Percentiles rank a stretch among this genome's conserved stretches.
Evolutionary conservation across 345 rosid genomes (phyloP).

Genomic region (Combretum micranthum): DNA sequence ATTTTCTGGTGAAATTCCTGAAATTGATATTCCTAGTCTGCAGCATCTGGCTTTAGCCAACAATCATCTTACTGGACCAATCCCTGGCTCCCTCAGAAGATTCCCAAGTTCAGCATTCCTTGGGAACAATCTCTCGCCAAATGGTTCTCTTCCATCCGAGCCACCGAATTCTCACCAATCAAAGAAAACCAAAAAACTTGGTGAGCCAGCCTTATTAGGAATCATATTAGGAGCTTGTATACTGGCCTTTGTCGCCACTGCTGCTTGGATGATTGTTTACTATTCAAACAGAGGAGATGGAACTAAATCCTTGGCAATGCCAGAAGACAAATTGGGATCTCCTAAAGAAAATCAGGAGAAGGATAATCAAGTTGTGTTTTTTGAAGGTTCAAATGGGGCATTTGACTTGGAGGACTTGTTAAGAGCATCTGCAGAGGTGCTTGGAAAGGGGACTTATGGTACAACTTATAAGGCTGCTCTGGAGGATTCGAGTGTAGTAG

Average conservation of each 20-base stretch:
- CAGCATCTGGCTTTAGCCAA: conserved; percentile 51
- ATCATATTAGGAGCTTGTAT: conserved; percentile 44
- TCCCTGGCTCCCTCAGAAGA: conserved; percentile 60
- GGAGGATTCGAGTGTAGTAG: conserved; percentile 71
- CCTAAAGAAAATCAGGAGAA: conserved; percentile 39
- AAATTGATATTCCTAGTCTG: conserved; percentile 40
- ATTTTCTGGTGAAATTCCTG: conserved; percentile 68
- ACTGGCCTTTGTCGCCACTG: conserved; percentile 32
- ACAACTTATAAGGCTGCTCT: conserved; percentile 75
- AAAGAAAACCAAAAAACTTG: conserved; percentile 25
- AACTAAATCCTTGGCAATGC: conserved; percentile 18
- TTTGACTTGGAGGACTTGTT: conserved; percentile 75
- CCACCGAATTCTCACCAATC: conserved; percentile 34
- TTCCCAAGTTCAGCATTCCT: conserved; percentile 53
- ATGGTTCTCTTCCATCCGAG: conserved; percentile 27
- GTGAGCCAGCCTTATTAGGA: conserved; percentile 48
- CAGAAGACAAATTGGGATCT: conserved; percentile 37
- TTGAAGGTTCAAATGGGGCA: conserved; percentile 59
- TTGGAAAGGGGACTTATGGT: conserved; percentile 83
- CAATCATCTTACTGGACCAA: conserved; percentile 57
- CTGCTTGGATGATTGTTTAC: conserved; percentile 38
- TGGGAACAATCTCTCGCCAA: conserved; percentile 52
- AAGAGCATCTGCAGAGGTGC: conserved; percentile 89
- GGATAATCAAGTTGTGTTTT: conserved; percentile 56
- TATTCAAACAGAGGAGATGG: conserved; percentile 23